These are phyloP conservation scores for Metarhizium guizhouense DNA, from an alignment of 2,329 filamentous ascomycete species.

Conservation along the genomic window DNA sequence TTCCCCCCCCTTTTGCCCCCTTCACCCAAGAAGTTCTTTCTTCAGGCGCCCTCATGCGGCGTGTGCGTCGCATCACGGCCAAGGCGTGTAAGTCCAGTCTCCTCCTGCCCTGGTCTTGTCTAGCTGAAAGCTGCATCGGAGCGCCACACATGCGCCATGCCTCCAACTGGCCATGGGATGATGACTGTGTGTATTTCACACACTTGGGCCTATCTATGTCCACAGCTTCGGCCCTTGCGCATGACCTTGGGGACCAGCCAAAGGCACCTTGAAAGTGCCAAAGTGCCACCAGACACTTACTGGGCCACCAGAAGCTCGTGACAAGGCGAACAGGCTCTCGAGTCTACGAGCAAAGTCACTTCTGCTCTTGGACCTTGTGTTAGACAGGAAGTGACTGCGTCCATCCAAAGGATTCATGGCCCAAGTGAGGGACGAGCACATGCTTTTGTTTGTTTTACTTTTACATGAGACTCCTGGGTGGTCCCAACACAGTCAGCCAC, in stretches of 20 bases:
- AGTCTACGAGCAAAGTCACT: too few species aligned
- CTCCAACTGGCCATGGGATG: not conserved
- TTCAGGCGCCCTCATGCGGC: not conserved
- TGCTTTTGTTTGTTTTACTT: too few species aligned
- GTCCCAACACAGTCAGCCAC: conserved; percentile 1
- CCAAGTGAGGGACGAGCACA: too few species aligned
- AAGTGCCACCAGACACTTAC: too few species aligned
- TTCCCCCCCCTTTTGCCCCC: not conserved
- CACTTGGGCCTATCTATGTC: not conserved
- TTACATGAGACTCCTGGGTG: too few species aligned
- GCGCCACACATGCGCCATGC: conserved; percentile 3
- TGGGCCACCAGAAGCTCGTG: too few species aligned
- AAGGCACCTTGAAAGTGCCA: too few species aligned
- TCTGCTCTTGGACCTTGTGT: too few species aligned
- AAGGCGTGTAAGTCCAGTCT: not conserved
- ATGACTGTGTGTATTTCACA: not conserved
- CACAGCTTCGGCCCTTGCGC: not conserved
- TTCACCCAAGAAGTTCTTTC: not conserved
- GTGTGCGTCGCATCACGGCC: not conserved
- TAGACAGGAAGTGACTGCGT: too few species aligned
- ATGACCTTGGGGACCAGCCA: too few species aligned
- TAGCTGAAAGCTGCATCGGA: conserved; percentile 7
- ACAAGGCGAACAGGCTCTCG: too few species aligned
- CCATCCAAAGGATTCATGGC: too few species aligned
- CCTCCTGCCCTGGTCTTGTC: not conserved